Conservation (phyloP, 2,329 filamentous ascomycete genomes). For the Rhynchosporium agropyri region DNA sequence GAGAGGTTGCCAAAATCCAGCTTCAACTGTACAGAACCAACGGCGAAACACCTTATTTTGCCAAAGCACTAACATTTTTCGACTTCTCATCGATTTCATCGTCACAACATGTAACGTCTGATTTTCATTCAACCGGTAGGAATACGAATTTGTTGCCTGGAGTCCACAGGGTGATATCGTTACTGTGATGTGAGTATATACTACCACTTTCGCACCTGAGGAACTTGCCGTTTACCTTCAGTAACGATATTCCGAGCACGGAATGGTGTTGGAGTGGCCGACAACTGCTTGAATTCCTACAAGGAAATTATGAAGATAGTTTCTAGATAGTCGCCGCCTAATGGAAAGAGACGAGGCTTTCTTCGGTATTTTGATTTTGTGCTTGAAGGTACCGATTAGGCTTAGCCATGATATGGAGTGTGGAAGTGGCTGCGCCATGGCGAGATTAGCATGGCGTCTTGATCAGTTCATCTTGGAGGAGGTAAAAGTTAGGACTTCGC, state of each 20-base stretch:
- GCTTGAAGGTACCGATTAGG: neutral
- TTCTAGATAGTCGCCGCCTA: no score
- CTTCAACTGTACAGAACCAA: neutral
- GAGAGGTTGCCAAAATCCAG: neutral
- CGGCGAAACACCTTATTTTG: neutral
- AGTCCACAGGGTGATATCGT: neutral
- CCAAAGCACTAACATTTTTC: neutral
- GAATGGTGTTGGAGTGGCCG: neutral
- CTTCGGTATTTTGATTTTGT: neutral
- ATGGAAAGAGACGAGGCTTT: neutral
- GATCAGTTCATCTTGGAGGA: no score
- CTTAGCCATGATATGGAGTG: no score
- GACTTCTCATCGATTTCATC: neutral
- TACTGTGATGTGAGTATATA: neutral
- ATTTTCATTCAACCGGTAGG: no score
- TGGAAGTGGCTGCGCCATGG: no score
- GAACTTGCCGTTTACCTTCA: slow-evolving; percentile 1
- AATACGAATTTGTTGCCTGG: neutral
- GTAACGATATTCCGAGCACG: neutral
- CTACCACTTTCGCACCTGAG: neutral
- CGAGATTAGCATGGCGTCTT: no score
- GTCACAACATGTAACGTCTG: no score
- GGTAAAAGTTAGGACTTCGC: no score
- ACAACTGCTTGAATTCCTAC: neutral
- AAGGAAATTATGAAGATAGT: neutral